Evolutionary conservation across 164 flowering plant genomes (phyloP), one percentile per base, ranked within the genome.

Genomic region (Annona cherimola): DNA sequence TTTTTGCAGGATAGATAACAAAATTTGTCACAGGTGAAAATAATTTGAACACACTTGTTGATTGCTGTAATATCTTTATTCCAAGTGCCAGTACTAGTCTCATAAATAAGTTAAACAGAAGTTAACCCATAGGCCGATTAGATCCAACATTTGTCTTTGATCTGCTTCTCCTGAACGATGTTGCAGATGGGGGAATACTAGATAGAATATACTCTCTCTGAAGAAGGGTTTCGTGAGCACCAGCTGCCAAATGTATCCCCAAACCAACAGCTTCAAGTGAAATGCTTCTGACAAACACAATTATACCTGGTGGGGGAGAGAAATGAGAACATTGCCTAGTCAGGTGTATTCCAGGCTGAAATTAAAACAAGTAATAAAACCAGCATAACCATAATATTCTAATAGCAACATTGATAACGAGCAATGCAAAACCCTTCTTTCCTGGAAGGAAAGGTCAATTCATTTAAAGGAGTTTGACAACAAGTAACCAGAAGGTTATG

Each of bases 211-310:
- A 84, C 77, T 96, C 99, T 70, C 97, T 90, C 75, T 93, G 94
- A 68, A 87, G 86, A 72, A 96, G 81, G 71, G 93, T 83, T 55
- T 90, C 92, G 84, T 93, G 98, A 79, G 94, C 92, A 57, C 98
- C 98, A 41, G 94, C 96, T 3, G 98, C 91, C 85, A 96, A 81
- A 84, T 96, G 98, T 42, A 93, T 89, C 74, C 99, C 99, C 60
- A 96, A 85, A 14, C 88, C 94, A 83, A 92, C 86, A 74, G 99
- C 98, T 87, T 93, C 99, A 77, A 93, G 86, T 65, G 98, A 93
- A 78, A 96, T 87, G 79, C 98, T 93, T 84, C 90, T 86, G 73
- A 93, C 89, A 80, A 96, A 96, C 67, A 97, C 96, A 76, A 86
- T 76, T 63, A 96, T 88, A 75, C 99, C 99, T 95, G 81, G 60